A percentile compares a stretch with the other conserved stretches of the same genome.
These are phyloP conservation scores for Cystofilobasidium ferigula DNA, from an alignment of 768 basidiomycete species.

Conservation along the genomic window DNA sequence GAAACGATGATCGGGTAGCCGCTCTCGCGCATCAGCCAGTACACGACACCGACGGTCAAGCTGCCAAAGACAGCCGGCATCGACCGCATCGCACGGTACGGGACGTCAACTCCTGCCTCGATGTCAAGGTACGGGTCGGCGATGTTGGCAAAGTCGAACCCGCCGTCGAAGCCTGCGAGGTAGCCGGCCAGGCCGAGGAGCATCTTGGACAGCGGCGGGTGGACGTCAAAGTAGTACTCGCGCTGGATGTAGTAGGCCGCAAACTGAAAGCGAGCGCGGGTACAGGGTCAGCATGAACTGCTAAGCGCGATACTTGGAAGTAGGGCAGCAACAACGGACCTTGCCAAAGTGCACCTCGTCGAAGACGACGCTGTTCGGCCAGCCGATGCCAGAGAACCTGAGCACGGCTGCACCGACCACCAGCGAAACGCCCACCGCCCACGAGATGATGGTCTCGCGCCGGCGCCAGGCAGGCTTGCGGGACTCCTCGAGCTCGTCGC, in stretches of 20 bases:
- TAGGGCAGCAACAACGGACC: neutral
- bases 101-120: conserved; percentile 45
- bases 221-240: conserved; percentile 98
- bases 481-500: conserved; percentile 19
- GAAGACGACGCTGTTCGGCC: conserved; percentile 45
- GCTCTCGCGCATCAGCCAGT: conserved; percentile 94
- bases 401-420: conserved; percentile 24
- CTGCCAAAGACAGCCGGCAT: conserved; percentile 84
- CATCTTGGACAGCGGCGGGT: conserved; percentile 93
- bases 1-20: conserved; percentile 87
- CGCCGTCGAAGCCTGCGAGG: conserved; percentile 91
- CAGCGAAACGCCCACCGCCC: conserved; percentile 22
- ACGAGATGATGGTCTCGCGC: conserved; percentile 18
- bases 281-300: neutral
- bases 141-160: conserved; percentile 87
- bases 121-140: conserved; percentile 82
- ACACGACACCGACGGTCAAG: conserved; percentile 80
- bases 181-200: conserved; percentile 87
- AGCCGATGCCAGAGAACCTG: conserved; percentile 33
- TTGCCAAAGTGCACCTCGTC: conserved; percentile 99
- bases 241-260: conserved; percentile 83
- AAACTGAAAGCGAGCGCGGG: conserved; percentile 45
- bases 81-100: conserved; percentile 85
- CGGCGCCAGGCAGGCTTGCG: conserved; percentile 12
- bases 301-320: neutral